Evolutionary conservation across 2,329 filamentous ascomycete species (phyloP).

Genomic region (Neopestalotiopsis rosae): DNA sequence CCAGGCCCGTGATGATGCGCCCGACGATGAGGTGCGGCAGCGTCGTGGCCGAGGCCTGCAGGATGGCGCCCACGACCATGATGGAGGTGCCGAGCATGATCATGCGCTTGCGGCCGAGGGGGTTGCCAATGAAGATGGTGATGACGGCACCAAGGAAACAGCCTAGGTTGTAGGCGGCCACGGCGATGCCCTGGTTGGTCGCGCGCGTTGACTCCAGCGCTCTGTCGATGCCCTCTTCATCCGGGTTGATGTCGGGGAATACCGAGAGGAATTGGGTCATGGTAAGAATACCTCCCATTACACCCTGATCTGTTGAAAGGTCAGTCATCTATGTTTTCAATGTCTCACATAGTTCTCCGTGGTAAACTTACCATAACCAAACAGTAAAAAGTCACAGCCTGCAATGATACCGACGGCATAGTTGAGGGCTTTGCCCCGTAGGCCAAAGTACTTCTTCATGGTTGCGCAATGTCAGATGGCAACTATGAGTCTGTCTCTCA

Average conservation of each 20-base stretch:
- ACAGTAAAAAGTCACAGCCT: conserved; percentile 73
- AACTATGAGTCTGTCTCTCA: background rate
- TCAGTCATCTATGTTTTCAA: too few relatives aligned
- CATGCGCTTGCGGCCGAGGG: conserved; percentile 60
- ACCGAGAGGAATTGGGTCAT: conserved; percentile 63
- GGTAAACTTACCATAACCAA: conserved; percentile 54
- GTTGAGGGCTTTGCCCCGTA: conserved; percentile 69
- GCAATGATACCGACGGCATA: conserved; percentile 74
- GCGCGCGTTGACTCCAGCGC: conserved; percentile 48
- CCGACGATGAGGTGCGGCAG: conserved; percentile 62
- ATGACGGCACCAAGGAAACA: conserved; percentile 58
- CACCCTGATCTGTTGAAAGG: conserved; percentile 68
- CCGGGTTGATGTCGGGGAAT: conserved; percentile 60
- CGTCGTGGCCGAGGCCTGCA: conserved; percentile 45
- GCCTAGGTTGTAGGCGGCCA: conserved; percentile 64
- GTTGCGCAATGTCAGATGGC: conserved; percentile 15
- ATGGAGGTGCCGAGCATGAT: conserved; percentile 63
- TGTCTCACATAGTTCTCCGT: too few relatives aligned
- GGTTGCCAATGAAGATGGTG: conserved; percentile 56
- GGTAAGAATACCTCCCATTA: conserved; percentile 78
- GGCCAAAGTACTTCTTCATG: conserved; percentile 61
- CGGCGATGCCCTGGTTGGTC: conserved; percentile 57
- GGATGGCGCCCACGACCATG: conserved; percentile 60
- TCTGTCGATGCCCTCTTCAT: conserved; percentile 34
- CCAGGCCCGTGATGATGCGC: conserved; percentile 51